These are phyloP conservation scores for Saccharomyces hybrid DNA, from an alignment of 1,139 yeast genomes.

Conservation along the genomic window DNA sequence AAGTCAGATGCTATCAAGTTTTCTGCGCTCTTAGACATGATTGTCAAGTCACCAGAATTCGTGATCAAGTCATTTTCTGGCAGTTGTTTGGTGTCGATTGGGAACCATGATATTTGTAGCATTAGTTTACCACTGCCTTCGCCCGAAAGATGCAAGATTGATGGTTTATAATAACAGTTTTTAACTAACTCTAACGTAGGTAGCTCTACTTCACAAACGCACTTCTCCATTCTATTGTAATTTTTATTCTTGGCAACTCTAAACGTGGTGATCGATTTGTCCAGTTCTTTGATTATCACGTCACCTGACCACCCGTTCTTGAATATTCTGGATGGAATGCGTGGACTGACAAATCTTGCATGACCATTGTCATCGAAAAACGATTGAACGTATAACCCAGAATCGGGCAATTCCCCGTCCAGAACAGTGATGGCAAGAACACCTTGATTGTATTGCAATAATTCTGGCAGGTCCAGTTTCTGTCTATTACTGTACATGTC, in stretches of 20 bases:
- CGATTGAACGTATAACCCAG: conserved; percentile 57
- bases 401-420: conserved; percentile 48
- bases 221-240: conserved; percentile 48
- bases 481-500: conserved; percentile 41
- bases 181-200: conserved; percentile 64
- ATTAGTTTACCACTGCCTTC: conserved; percentile 43
- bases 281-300: conserved; percentile 64
- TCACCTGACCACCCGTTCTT: conserved; percentile 62
- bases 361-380: conserved; percentile 70
- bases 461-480: conserved; percentile 55
- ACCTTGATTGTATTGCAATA: conserved; percentile 62
- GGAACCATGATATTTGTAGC: conserved; percentile 72
- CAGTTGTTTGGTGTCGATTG: conserved; percentile 50
- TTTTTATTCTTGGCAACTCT: conserved; percentile 51
- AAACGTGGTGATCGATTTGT: conserved; percentile 59
- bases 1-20: conserved; percentile 76
- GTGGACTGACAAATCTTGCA: conserved; percentile 50
- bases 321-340: conserved; percentile 36
- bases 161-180: conserved; percentile 56
- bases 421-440: conserved; percentile 61
- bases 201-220: conserved; percentile 55
- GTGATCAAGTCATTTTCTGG: conserved; percentile 71
- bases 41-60: conserved; percentile 64
- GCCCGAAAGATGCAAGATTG: conserved; percentile 46
- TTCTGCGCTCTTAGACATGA: conserved; percentile 59